phyloP scores from a whole-genome alignment of 106 monocot genomes.

The Cymbidium sinense region DNA sequence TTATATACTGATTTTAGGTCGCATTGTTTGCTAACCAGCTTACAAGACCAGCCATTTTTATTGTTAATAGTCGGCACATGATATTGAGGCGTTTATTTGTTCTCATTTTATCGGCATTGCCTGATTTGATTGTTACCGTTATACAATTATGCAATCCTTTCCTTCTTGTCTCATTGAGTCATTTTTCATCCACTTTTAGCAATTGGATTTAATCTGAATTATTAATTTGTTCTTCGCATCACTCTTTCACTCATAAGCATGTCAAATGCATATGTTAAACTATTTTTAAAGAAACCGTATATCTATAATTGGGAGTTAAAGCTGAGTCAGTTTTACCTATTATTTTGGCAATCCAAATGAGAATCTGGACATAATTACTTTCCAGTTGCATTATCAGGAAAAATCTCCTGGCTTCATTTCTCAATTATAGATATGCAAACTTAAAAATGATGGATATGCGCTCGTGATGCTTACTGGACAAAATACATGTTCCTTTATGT shows the following conservation, averaged over 20 bases:
- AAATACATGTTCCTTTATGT: background rate
- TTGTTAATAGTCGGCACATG: background rate
- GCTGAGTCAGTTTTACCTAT: background rate
- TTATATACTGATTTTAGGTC: background rate
- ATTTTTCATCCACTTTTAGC: background rate
- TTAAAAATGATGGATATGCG: background rate
- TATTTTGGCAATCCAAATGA: background rate
- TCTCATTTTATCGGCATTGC: background rate
- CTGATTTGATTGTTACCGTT: background rate
- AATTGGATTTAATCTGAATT: background rate
- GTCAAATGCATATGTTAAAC: background rate
- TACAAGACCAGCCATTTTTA: background rate
- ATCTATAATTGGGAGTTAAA: background rate
- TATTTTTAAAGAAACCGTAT: background rate
- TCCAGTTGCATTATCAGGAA: background rate
- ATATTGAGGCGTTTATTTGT: background rate
- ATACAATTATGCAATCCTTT: background rate
- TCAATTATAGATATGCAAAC: background rate
- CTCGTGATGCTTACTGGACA: background rate
- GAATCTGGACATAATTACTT: background rate
- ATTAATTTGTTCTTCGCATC: background rate
- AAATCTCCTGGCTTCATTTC: background rate
- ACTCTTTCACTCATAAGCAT: background rate
- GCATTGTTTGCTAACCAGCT: background rate
- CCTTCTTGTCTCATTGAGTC: background rate